Percentiles rank a stretch among this genome's conserved stretches.
These are phyloP conservation scores for Arthrinium puccinioides DNA, from an alignment of 2,329 filamentous ascomycete species.

Conservation along the genomic window DNA sequence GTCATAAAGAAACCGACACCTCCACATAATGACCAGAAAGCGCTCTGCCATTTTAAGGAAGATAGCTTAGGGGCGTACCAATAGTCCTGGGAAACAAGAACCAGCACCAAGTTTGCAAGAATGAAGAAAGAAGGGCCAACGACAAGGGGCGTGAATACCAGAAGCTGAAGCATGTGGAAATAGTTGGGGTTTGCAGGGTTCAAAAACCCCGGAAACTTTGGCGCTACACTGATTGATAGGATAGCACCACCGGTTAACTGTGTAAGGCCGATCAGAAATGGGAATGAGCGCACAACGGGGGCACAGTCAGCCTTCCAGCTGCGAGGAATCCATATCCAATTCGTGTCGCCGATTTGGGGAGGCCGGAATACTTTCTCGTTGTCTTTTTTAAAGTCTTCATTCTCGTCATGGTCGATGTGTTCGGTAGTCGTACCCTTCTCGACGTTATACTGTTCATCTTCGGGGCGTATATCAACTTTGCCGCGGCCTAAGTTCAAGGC, in stretches of 20 bases:
- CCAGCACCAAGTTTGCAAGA: slow-evolving; percentile 7
- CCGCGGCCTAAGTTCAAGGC: slow-evolving; percentile 5
- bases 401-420: slow-evolving; percentile 2
- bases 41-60: slow-evolving; percentile 7
- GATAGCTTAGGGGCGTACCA: slow-evolving; percentile 10
- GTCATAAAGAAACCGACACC: slow-evolving; percentile 8
- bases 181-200: background rate
- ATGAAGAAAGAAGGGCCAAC: slow-evolving; percentile 8
- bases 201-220: slow-evolving; percentile 7
- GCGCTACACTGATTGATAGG: slow-evolving; percentile 4
- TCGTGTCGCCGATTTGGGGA: slow-evolving; percentile 4
- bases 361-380: slow-evolving; percentile 5
- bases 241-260: slow-evolving; percentile 4
- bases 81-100: slow-evolving; percentile 6
- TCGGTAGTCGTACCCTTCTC: slow-evolving; percentile 1
- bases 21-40: slow-evolving; percentile 10
- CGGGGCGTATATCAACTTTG: slow-evolving; percentile 1
- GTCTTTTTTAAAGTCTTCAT: background rate
- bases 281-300: background rate
- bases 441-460: background rate
- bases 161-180: too few species aligned
- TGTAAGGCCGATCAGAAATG: slow-evolving; percentile 4
- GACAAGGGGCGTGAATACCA: slow-evolving; percentile 7
- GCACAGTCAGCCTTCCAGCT: background rate
- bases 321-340: slow-evolving; percentile 5